Evolutionary conservation across 352 stramenopile species (phyloP).

Genomic region (Phytophthora ohioensis): DNA sequence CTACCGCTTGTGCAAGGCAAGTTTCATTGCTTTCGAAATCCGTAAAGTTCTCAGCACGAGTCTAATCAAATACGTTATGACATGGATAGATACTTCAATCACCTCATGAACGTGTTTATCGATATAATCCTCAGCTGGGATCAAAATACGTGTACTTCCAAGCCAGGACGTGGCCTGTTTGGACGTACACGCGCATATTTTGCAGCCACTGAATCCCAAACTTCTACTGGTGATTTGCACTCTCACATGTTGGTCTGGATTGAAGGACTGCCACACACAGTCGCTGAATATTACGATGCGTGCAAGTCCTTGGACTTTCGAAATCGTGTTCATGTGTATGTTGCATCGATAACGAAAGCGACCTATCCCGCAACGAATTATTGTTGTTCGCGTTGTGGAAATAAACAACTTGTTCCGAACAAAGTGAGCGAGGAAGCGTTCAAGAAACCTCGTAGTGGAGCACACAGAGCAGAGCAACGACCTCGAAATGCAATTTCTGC

Average conservation of each 20-base stretch:
- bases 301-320: background rate
- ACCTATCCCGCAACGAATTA: background rate
- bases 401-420: background rate
- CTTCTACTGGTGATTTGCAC: slow-evolving; percentile 13
- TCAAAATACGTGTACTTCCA: background rate
- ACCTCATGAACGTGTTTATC: slow-evolving; percentile 8
- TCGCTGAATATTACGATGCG: background rate
- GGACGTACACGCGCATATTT: background rate
- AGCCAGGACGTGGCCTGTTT: slow-evolving; percentile 1
- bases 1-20: slow-evolving; percentile 4
- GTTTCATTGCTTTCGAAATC: background rate
- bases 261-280: background rate
- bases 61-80: too few relatives aligned
- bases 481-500: background rate
- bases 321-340: background rate
- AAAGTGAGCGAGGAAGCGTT: background rate
- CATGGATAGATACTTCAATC: slow-evolving; percentile 1
- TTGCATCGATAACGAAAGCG: background rate
- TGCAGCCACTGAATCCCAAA: slow-evolving; percentile 6
- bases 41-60: too few relatives aligned
- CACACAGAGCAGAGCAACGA: background rate
- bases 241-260: slow-evolving; percentile 14
- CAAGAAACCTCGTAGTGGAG: background rate
- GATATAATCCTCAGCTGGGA: slow-evolving; percentile 12
- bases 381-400: background rate